These are phyloP conservation scores for Eutrema yunnanense DNA, from an alignment of 345 rosid genomes.

Conservation along the genomic window DNA sequence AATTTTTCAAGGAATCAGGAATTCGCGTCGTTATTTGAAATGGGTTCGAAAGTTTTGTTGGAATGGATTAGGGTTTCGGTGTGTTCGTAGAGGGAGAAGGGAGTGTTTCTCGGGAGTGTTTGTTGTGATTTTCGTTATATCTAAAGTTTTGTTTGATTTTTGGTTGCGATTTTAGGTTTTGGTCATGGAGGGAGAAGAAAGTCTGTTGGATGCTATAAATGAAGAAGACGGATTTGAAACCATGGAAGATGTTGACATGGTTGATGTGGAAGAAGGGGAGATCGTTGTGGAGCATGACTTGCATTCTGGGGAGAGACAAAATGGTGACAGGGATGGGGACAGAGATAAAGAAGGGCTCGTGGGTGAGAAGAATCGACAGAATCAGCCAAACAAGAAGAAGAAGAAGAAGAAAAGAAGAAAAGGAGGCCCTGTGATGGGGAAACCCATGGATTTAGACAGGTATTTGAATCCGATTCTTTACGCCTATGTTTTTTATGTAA, in stretches of 20 bases:
- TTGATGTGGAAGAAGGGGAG: conserved; percentile 88
- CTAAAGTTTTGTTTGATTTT: background rate
- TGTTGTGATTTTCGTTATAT: background rate
- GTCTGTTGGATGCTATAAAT: conserved; percentile 41
- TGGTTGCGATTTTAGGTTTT: background rate
- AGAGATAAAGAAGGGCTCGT: conserved; percentile 27
- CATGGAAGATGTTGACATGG: conserved; percentile 67
- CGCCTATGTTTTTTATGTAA: background rate
- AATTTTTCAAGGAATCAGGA: background rate
- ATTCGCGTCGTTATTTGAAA: background rate
- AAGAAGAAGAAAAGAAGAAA: conserved; percentile 53
- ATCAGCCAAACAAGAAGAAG: conserved; percentile 36
- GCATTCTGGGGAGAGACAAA: conserved; percentile 13
- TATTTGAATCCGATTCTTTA: background rate
- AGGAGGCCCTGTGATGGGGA: conserved; percentile 34
- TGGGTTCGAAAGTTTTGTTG: background rate
- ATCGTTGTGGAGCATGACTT: conserved; percentile 39
- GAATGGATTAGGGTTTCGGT: background rate
- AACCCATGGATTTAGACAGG: conserved; percentile 59
- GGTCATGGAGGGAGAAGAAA: conserved; percentile 61
- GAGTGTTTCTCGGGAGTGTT: background rate
- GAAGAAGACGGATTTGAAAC: conserved; percentile 43
- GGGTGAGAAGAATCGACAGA: conserved; percentile 32
- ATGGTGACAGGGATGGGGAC: conserved; percentile 12
- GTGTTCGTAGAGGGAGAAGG: background rate